Evolutionary conservation across 306 rosid genomes (phyloP).

Genomic region (Acacia melanoxylon): DNA sequence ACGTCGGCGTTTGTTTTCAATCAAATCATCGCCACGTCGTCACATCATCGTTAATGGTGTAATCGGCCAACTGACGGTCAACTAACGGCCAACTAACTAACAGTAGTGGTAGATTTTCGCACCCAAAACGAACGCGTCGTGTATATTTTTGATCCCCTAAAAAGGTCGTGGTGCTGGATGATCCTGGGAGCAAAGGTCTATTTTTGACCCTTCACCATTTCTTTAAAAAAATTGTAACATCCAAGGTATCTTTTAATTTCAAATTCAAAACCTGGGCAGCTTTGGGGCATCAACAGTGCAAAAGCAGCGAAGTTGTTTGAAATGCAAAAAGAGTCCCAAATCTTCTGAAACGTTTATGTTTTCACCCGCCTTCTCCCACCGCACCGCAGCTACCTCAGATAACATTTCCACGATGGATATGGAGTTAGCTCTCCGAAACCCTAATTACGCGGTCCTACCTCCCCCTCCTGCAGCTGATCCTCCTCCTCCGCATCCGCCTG

Average conservation of each 20-base stretch:
- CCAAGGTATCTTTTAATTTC: not conserved
- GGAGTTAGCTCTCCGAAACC: slow-evolving; percentile 45
- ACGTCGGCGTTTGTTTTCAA: too few relatives aligned
- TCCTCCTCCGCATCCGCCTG: not conserved
- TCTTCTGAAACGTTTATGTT: not conserved
- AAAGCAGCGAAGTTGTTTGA: not conserved
- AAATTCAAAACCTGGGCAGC: not conserved
- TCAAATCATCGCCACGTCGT: too few relatives aligned
- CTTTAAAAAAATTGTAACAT: too few relatives aligned
- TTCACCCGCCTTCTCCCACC: not conserved
- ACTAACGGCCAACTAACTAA: too few relatives aligned
- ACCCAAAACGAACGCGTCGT: too few relatives aligned
- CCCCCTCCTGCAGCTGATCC: not conserved
- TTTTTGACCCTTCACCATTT: too few relatives aligned
- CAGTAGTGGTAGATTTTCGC: too few relatives aligned
- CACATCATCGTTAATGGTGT: too few relatives aligned
- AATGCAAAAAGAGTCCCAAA: not conserved
- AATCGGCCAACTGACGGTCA: too few relatives aligned
- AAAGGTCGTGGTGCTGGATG: too few relatives aligned
- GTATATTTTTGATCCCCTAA: too few relatives aligned
- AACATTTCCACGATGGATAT: slow-evolving; percentile 36
- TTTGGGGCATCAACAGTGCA: not conserved
- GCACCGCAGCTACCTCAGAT: not conserved
- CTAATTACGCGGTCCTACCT: slow-evolving; percentile 34
- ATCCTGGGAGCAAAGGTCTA: too few relatives aligned